Evolutionary conservation across 2,329 filamentous ascomycete species (phyloP), one percentile per base, ranked within the genome.

Genomic region (Nakataea oryzae): DNA sequence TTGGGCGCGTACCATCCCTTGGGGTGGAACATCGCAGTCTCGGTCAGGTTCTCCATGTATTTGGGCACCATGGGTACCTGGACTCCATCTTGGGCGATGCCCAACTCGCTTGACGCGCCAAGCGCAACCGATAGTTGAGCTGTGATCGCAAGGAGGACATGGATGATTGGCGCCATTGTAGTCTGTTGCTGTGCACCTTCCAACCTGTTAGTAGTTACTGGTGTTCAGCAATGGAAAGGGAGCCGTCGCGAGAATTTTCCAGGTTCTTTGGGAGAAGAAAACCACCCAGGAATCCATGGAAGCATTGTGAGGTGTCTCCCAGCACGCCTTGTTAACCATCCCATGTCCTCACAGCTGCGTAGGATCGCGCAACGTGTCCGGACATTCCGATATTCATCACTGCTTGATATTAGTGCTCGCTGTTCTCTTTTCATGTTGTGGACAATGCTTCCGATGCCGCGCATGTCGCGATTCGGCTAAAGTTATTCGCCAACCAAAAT

Each of bases 1-100:
- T 68, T 68, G 62, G 69, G 66, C 5, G 66, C 58, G 63, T 66
- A 68, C 69, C 69, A 70, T 0, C 68, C 68, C 30, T 58, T 54
- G 17, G 60, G 60, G 21, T 62, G n/a, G 50, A 61, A 61, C 13
- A 56, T 27, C 17, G 59, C 59, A 14, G 28, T 54, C 29, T 54
- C 59, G 21, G 59, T 61, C 21, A 61, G 28, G 47, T 61, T 61
- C 5, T 54, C 50, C 24, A 61, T 29, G 50, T 61, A 61, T 21
- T 61, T 28, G 21, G 59, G 47, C 13, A 61, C 17, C 27, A 54
- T 54, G 4, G 29, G 59, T 6, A 58, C 56, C 56, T 58, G 56
- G 21, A 58, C 29, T 14, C 56, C 56, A n/a, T 27, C 27, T n/a
- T 58, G 56, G 13, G 56, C 56, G 13, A 29, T 29, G 56, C 27